Base-by-base conservation (phyloP, 768 basidiomycete species). In the Pulveroboletus sp. region DNA sequence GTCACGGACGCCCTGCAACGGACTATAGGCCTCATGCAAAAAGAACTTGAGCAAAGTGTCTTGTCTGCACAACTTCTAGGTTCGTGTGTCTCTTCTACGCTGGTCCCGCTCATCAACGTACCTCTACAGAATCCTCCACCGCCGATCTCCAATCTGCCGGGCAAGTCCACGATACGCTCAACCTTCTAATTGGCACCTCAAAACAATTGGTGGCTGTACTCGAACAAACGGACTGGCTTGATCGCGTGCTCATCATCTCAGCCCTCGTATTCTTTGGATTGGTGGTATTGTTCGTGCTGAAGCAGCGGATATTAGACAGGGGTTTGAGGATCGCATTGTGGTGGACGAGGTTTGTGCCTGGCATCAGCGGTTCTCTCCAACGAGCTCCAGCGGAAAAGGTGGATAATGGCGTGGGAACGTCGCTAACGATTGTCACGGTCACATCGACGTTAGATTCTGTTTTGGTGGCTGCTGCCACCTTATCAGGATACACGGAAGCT, bases 141-240 rank as follows among this genome's bases (percentile, higher is more conserved):
- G 71, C 81, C 7, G 82, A 88, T 13, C 78, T 99, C 6, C 75
- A 76, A 7, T 79, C 86, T 3, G 82, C 94, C 1, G 86, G 86
- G 1, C 69, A 76, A 8, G 80, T 86, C 12, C 93, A 97, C 60
- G 87, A 92, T 60, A 75, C 76, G 5, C 82, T 95, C 51, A 77
- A 76, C 30, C 73, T 75, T 44, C 63, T 94, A 48, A 81, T 97
- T 64, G 72, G 75, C 43, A 83, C 86, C 38, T 95, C 93, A 3
- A 87, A 88, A 59, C 78, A 86, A 23, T 81, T 99, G 54, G 83
- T 98, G 56, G 89, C 85, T 13, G 82, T 85, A 0, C 82, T 99
- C 41, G 90, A 96, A 69, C 85, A 86, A 51, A 80, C 93, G 14
- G 94, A 98, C 73, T 86, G 89, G 82, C 73, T 94, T 17, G 96